These are phyloP conservation scores for Ampelomyces quisqualis DNA, from an alignment of 2,329 filamentous ascomycete genomes.

Conservation along the genomic window DNA sequence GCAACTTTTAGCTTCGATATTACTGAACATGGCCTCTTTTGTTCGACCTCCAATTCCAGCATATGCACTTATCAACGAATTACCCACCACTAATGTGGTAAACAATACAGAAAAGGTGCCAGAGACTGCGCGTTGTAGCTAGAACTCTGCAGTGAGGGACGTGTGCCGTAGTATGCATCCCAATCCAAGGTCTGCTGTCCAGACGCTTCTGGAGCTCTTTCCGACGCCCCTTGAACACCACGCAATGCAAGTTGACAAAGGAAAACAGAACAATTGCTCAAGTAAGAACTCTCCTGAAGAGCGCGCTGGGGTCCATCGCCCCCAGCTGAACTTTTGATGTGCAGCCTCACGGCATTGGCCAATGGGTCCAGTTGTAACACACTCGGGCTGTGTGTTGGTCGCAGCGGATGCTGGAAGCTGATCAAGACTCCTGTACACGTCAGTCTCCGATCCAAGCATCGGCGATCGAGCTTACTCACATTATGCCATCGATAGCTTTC, in stretches of 20 bases:
- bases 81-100: not conserved
- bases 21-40: not conserved
- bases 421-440: too few species aligned
- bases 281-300: not conserved
- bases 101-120: not conserved
- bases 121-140: not conserved
- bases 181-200: not conserved
- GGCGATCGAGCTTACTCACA: not conserved
- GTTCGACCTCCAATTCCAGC: not conserved
- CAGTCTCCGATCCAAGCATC: not conserved
- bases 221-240: not conserved
- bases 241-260: slow-evolving; percentile 1
- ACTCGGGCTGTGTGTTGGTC: too few species aligned
- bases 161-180: not conserved
- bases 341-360: too few species aligned
- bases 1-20: not conserved
- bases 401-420: too few species aligned
- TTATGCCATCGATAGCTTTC: not conserved
- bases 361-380: too few species aligned
- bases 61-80: too few species aligned
- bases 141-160: not conserved
- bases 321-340: too few species aligned
- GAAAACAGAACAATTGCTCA: too few species aligned
- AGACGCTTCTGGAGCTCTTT: not conserved
- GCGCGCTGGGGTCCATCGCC: not conserved